Conservation (phyloP, 1,139 yeast species). For the Yamadazyma friedrichii region DNA sequence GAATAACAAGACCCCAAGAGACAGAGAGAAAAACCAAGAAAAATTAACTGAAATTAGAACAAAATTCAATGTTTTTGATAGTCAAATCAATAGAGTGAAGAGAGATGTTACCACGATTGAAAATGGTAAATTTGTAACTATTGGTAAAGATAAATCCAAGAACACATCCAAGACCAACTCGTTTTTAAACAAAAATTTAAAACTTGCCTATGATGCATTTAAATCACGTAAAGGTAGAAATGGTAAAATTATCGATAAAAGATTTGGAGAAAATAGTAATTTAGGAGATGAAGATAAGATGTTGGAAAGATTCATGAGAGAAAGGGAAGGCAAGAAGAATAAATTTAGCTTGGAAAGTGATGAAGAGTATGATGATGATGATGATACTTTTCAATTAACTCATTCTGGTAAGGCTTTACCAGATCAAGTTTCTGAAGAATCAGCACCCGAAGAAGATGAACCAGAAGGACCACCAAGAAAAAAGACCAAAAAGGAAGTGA, state of each 20-base stretch:
- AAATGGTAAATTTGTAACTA: conserved; percentile 53
- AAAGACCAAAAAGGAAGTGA: conserved; percentile 90
- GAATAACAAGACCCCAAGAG: conserved; percentile 57
- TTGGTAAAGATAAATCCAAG: conserved; percentile 50
- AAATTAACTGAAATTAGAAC: conserved; percentile 64
- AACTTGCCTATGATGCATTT: conserved; percentile 64
- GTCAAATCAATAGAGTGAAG: conserved; percentile 68
- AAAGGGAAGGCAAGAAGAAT: conserved; percentile 62
- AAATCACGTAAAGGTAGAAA: conserved; percentile 61
- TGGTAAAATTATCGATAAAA: conserved; percentile 79
- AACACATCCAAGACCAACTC: conserved; percentile 56
- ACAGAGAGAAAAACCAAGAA: conserved; percentile 62
- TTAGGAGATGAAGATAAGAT: conserved; percentile 86
- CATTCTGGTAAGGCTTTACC: conserved; percentile 72
- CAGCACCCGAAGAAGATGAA: conserved; percentile 27
- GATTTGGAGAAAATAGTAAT: conserved; percentile 87
- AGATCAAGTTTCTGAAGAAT: conserved; percentile 29
- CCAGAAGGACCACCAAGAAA: conserved; percentile 49
- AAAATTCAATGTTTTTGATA: conserved; percentile 88
- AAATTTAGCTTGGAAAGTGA: conserved; percentile 68
- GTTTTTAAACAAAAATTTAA: conserved; percentile 72
- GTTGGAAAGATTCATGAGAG: conserved; percentile 92
- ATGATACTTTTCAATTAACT: conserved; percentile 55
- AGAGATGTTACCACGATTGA: conserved; percentile 57
- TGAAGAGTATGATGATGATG: conserved; percentile 55